Evolutionary conservation across 73 alveolate genomes (phyloP).

Genomic region (Tetrahymena elliotti): DNA sequence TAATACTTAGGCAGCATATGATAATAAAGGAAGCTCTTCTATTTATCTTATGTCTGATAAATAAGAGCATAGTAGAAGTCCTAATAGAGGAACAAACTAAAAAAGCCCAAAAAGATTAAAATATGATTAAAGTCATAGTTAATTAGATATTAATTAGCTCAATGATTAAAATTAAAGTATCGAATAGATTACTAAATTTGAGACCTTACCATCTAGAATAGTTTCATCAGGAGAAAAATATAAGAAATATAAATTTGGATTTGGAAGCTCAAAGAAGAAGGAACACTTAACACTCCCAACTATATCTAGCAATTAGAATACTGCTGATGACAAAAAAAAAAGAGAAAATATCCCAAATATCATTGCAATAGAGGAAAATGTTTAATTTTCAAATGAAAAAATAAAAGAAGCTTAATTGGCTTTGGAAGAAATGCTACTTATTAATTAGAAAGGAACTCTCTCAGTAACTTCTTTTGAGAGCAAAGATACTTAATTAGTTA

Average conservation of each 20-base stretch:
- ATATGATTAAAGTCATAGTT: neutral
- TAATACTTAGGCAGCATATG: neutral
- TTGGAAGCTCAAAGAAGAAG: neutral
- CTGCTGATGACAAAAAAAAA: neutral
- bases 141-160: neutral
- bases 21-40: neutral
- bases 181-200: too few species aligned
- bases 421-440: neutral
- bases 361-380: neutral
- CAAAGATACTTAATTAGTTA: neutral
- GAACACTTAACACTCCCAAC: neutral
- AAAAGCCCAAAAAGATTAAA: neutral
- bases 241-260: neutral
- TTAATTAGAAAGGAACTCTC: neutral
- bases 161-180: neutral
- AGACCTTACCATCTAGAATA: neutral
- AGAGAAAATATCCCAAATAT: neutral
- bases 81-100: neutral
- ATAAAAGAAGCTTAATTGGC: neutral
- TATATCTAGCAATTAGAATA: neutral
- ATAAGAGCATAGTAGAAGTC: neutral
- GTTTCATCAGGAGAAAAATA: neutral
- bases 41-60: neutral
- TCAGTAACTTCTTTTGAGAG: neutral
- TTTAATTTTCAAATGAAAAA: neutral